A percentile compares a stretch with the other conserved stretches of the same genome.
phyloP scores from a whole-genome alignment of 345 rosid species.

The Carallia pectinifolia region DNA sequence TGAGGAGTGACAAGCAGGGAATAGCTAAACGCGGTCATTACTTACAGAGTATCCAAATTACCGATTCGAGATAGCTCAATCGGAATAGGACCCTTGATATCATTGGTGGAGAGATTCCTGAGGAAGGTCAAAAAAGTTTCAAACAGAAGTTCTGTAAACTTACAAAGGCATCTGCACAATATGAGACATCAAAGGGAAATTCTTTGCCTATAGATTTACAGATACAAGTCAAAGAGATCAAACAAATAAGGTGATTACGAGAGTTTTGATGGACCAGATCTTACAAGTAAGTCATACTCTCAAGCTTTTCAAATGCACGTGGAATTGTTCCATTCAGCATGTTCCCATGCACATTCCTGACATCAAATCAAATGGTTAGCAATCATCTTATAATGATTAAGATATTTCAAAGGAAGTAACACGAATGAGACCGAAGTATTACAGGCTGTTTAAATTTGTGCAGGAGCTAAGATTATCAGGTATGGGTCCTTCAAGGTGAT shows the following conservation, averaged over 20 bases:
- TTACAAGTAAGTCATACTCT: slow-evolving; percentile 93
- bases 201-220: too few species aligned
- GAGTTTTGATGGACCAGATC: slow-evolving; percentile 22
- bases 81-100: slow-evolving; percentile 72
- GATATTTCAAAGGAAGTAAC: background rate
- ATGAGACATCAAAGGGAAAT: background rate
- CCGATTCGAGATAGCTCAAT: slow-evolving; percentile 90
- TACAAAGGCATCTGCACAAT: background rate
- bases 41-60: slow-evolving; percentile 91
- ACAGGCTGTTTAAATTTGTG: slow-evolving; percentile 91
- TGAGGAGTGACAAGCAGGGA: slow-evolving; percentile 7
- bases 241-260: too few species aligned
- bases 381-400: slow-evolving; percentile 2
- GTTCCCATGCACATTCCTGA: slow-evolving; percentile 86
- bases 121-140: background rate
- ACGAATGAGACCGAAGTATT: slow-evolving; percentile 8
- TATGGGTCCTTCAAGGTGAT: slow-evolving; percentile 77
- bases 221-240: too few species aligned
- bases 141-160: background rate
- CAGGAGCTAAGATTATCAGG: slow-evolving; percentile 88
- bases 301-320: slow-evolving; percentile 70
- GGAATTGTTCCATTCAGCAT: slow-evolving; percentile 80
- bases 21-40: slow-evolving; percentile 2
- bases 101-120: slow-evolving; percentile 84
- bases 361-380: slow-evolving; percentile 20